Base-by-base conservation (phyloP, 345 rosid genomes). In the Isatis tinctoria region DNA sequence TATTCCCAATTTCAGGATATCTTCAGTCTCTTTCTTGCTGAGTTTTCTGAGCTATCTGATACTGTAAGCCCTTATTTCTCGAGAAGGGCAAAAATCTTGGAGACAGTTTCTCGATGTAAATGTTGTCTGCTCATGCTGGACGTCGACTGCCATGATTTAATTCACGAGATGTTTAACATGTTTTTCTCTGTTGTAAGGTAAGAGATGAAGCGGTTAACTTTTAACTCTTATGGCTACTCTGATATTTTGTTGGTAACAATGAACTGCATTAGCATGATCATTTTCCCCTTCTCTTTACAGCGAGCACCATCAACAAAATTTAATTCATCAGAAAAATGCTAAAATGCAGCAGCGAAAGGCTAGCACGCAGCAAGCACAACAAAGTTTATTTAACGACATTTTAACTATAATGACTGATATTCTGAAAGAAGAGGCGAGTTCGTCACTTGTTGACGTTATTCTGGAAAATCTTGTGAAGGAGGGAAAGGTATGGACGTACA, bases 141-240 rank as follows among this genome's bases (percentile, higher is more conserved):
- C 72, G 72, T 82, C 24, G 89, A 79, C 70, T 85, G 89, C 81
- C 57, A 65, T 37, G 86, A 90, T 85, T 85, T 94, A 67, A 79
- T 87, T 69, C 74, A 81, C 67, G 84, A 88, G 68, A 87, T 94
- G 97, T 94, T 94, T 78, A 82, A 81, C 36, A 75, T 69, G 43
- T 89, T 91, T 79, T 90, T 94, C 84, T 83, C 92, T 45, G 72
- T 83, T 77, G 95, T 83, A 71, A 85, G 98, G 97, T 94, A 51
- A 68, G 76, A 58, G 56, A 49, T 72, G 41, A 58, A 71, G 14
- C 18, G 5, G 8, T 20, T 60, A 13, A 3, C 11, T 47, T 6
- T 5, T 0, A 20, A 10, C 27, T 75, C 14, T 52, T 17, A n/a
- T 8, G 12, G 12, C n/a, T 62, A 44, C 52, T 26, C 40, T 9